A percentile compares a stretch with the other conserved stretches of the same genome.
These are phyloP conservation scores for Xylaria curta DNA, from an alignment of 495 filamentous ascomycete genomes.

Conservation along the genomic window DNA sequence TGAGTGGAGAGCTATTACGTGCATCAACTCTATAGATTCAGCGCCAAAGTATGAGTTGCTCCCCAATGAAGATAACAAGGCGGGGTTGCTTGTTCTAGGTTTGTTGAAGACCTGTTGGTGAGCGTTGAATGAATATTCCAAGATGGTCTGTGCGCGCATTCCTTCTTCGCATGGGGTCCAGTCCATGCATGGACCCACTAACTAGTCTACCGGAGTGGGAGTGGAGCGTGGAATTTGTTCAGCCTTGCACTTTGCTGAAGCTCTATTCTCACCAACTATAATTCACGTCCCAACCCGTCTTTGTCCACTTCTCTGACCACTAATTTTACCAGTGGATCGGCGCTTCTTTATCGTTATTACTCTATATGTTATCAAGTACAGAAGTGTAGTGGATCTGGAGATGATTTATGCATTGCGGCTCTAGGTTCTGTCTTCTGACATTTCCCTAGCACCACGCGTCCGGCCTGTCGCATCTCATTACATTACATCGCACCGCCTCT, in stretches of 20 bases:
- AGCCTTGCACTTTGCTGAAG: slow-evolving; percentile 2
- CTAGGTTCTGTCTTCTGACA: slow-evolving; percentile 29
- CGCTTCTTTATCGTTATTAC: neutral
- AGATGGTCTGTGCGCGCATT: neutral
- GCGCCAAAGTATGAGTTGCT: neutral
- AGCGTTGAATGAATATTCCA: no score
- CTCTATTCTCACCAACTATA: neutral
- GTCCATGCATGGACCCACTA: neutral
- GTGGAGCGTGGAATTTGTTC: slow-evolving; percentile 10
- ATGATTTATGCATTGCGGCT: slow-evolving; percentile 15
- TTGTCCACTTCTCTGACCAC: neutral
- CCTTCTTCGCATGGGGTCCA: neutral
- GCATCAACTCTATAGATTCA: neutral
- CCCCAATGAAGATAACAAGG: neutral
- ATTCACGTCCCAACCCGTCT: neutral
- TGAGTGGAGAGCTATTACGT: neutral
- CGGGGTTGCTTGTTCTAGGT: neutral
- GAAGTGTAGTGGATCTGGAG: slow-evolving; percentile 1
- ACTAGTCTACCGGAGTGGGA: neutral
- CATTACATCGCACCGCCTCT: slow-evolving; percentile 2
- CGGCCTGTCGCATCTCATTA: neutral
- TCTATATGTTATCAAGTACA: neutral
- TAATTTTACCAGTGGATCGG: neutral
- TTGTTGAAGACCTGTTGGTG: neutral
- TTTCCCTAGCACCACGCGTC: slow-evolving; percentile 9